phyloP scores from a whole-genome alignment of 2,329 filamentous ascomycete species.

The Onygena corvina region DNA sequence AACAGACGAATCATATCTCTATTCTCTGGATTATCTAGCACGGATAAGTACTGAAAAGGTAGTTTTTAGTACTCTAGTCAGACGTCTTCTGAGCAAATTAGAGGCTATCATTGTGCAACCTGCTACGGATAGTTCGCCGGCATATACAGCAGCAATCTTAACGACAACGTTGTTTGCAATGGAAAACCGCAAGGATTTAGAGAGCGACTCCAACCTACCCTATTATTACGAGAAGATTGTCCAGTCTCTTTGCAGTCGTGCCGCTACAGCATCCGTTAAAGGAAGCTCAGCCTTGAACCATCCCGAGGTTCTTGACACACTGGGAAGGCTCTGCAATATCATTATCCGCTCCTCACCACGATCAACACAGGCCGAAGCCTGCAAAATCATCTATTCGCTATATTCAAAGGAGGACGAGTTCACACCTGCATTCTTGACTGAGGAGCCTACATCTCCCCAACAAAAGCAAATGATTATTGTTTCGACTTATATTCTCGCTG shows the following conservation, averaged over 20 bases:
- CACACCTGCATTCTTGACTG: slow-evolving; percentile 26
- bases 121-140: slow-evolving; percentile 33
- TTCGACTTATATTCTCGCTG: slow-evolving; percentile 47
- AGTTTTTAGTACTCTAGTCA: slow-evolving; percentile 51
- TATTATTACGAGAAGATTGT: slow-evolving; percentile 43
- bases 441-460: slow-evolving; percentile 21
- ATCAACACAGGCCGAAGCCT: slow-evolving; percentile 41
- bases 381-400: slow-evolving; percentile 43
- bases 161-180: slow-evolving; percentile 52
- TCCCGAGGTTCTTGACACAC: slow-evolving; percentile 44
- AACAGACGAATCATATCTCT: slow-evolving; percentile 37
- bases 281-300: slow-evolving; percentile 37
- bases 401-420: slow-evolving; percentile 33
- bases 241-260: slow-evolving; percentile 31
- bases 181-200: slow-evolving; percentile 36
- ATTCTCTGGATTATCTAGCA: slow-evolving; percentile 51
- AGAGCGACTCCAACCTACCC: slow-evolving; percentile 33
- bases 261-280: slow-evolving; percentile 26
- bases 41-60: slow-evolving; percentile 51
- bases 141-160: slow-evolving; percentile 49
- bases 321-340: slow-evolving; percentile 49
- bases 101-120: slow-evolving; percentile 42
- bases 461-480: slow-evolving; percentile 41
- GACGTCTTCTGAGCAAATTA: slow-evolving; percentile 52
- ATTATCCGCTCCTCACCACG: slow-evolving; percentile 45